These are phyloP conservation scores for Mycena epipterygia DNA, from an alignment of 768 basidiomycete species.

Conservation along the genomic window DNA sequence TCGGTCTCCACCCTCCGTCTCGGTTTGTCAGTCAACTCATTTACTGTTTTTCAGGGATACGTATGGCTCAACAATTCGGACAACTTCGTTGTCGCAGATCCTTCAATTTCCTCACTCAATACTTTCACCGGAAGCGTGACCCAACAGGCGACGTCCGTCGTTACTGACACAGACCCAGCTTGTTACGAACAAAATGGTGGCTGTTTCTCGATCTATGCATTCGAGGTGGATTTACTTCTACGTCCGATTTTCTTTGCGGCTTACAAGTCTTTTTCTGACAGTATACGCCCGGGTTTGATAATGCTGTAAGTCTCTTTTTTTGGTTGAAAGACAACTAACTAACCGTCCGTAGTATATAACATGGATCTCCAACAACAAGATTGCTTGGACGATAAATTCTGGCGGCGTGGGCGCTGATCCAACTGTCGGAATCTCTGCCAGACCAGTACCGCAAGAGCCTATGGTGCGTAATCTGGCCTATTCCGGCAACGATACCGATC, in stretches of 20 bases:
- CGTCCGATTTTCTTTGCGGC: neutral
- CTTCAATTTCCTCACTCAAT: conserved; percentile 66
- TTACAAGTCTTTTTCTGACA: neutral
- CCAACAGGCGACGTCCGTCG: conserved; percentile 86
- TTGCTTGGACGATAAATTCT: conserved; percentile 79
- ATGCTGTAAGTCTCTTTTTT: conserved; percentile 57
- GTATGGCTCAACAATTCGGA: conserved; percentile 74
- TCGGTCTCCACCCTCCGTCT: conserved; percentile 48
- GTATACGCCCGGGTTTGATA: conserved; percentile 55
- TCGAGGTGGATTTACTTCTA: conserved; percentile 75
- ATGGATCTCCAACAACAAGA: conserved; percentile 76
- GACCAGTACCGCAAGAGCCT: conserved; percentile 86
- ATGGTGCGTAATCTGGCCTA: conserved; percentile 71
- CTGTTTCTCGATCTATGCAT: conserved; percentile 82
- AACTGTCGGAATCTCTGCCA: conserved; percentile 69
- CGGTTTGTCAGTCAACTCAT: neutral
- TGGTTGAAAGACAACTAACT: neutral
- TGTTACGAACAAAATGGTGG: conserved; percentile 71
- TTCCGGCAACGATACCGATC: neutral
- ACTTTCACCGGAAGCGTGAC: conserved; percentile 80
- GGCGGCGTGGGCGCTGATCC: conserved; percentile 70
- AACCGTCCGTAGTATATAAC: conserved; percentile 59
- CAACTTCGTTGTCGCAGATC: conserved; percentile 69
- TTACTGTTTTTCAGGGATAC: conserved; percentile 54
- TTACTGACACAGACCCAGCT: conserved; percentile 77